Base-by-base conservation (phyloP, 177 flowering plant genomes). In the Vitis hybrid region DNA sequence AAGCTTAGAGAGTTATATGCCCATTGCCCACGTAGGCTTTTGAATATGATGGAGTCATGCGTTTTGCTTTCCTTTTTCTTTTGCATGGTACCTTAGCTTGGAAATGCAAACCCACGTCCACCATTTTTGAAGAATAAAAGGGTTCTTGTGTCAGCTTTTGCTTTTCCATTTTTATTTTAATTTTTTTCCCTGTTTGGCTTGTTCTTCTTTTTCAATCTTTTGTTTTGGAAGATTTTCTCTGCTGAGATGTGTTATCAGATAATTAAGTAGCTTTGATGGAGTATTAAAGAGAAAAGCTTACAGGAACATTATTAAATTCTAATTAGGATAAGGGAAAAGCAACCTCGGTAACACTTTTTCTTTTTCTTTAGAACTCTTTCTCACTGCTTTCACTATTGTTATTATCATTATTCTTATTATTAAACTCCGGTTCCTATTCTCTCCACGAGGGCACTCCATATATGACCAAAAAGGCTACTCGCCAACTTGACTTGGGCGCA, bases 91-190 rank as follows among this genome's bases (percentile, higher is more conserved):
- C 75, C 74, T 67, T 67, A 64, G 67, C 70, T 72, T 71, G 68
- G 70, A 81, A 74, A 68, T 65, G 80, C 77, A 80, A 77, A 60
- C 79, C 70, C 79, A 80, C 81, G 83, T 79, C 78, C 82, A 69
- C 75, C 72, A 72, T 77, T 79, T 70, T 52, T 74, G 61, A 76
- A 69, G 76, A 85, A 80, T 74, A 74, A 81, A 83, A 84, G 81
- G 72, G 81, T 73, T 76, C 67, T 62, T 72, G 12, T 62, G 84
- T 81, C 88, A 84, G 90, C 90, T 84, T 86, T 88, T 82, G 76
- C 84, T 85, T 78, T 77, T 55, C 22, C 50, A 74, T 66, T 52
- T 63, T 31, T 64, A 3, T 31, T 26, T 62, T 71, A 12, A 7
- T 71, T 61, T 72, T 55, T 31, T 51, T 57, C 45, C 45, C 45